Evolutionary conservation across 495 filamentous ascomycete genomes (phyloP), one percentile per base, ranked within the genome.

Genomic region (Talaromyces liani): DNA sequence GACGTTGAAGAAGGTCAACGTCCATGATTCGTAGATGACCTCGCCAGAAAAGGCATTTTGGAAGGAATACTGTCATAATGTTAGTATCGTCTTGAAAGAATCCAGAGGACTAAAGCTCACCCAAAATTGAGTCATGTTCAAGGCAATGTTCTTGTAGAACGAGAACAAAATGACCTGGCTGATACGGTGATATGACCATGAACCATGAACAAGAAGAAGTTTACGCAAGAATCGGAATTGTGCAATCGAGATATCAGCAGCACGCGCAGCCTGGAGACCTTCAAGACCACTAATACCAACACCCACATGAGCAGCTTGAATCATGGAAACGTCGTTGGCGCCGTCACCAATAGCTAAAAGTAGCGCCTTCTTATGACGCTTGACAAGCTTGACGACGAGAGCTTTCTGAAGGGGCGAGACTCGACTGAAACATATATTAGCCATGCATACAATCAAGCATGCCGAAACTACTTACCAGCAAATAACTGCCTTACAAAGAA

Each of bases 81-180:
- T 86, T 72, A 86, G 75, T n/a, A 60, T 29, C 6, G 34, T 25
- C 10, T 22, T 18, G 60, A 60, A n/a, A 64, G 27, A 49, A 33
- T 56, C n/a, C 7, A 3, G 24, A 31, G 47, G 16, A 53, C 27
- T 34, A 56, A n/a, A 31, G 76, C 87, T 77, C 78, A 90, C 87
- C 93, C 95, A 99, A 74, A 99, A 99, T 73, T 99, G 95, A 68
- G 95, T 99, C 87, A 98, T 94, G 77, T 97, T 98, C 51, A 99
- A 80, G 3, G 92, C 88, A 67, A 98, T 97, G 77, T 99, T 99
- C 81, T 99, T 99, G 81, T 99, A 99, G 72, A 96, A 99, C 1
- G 94, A 98, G 75, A 97, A 99, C 51, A 99, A 75, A 67, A 99
- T 98, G 34, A 94, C 90, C 72, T 93, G 96, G 82, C 88, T 91